Evolutionary conservation across 768 basidiomycete species (phyloP), one percentile per base, ranked within the genome.

Genomic region (Holtermannia corniformis): DNA sequence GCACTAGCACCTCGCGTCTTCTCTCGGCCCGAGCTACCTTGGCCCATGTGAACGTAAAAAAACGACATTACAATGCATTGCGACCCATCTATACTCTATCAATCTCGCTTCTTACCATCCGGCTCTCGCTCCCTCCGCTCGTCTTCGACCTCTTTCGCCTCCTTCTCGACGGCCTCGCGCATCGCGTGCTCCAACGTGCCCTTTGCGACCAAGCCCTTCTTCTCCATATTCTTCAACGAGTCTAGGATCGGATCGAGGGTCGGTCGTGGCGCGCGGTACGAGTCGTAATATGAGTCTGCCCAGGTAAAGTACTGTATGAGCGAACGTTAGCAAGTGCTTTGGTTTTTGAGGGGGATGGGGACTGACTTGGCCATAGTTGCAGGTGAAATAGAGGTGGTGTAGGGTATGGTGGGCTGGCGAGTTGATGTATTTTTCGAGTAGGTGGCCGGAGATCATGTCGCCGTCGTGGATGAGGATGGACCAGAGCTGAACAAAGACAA

Each of bases 371-470:
- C 90, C 91, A 72, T 90, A 93, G 76, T 97, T 97, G 61, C 86
- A 85, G 41, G 86, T 95, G 76, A 96, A 97, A 76, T 92, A 93
- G 20, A 99, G 75, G 67, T 97, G 95, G 70, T 96, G 93, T 41
- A 96, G 77, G 0, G 92, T 97, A 71, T 99, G 95, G 63, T 99
- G 95, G 1, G 92, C 89, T 2, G 95, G 93, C n/a, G 90, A 91
- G 73, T 97, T 99, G 75, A 99, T 91, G 68, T 86, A 74, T 54
- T 78, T 82, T 74, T 96, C 93, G 3, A 95, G 79, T 3, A 82
- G 76, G 68, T 88, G 85, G 2, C 86, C 92, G 24, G 88, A 87
- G 65, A 97, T 82, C 93, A 99, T 97, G 76, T 97, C 95, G 3
- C 89, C 92, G 73, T 99, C 95, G 68, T 99, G 93, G 61, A 99